Base-by-base conservation (phyloP, 805 yeast genomes). In the Metschnikowia picachoensis region DNA sequence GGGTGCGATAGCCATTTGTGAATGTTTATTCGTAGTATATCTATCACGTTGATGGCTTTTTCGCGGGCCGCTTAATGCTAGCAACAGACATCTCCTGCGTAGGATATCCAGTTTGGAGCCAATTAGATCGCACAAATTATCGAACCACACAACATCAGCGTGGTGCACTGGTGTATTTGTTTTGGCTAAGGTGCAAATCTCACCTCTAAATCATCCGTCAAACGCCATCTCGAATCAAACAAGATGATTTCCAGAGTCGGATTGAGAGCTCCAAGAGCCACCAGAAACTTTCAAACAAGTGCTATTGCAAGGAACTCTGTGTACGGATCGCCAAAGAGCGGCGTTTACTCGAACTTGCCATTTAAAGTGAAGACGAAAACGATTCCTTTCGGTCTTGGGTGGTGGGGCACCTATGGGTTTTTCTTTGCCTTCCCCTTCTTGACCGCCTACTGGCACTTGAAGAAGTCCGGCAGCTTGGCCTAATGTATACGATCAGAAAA, bases 361-460 rank as follows among this genome's bases (percentile, higher is more conserved):
- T 94, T 92, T 82, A 82, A 82, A 78, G 95, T 92, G 53, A 90
- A 89, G 79, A 77, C 83, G 80, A 90, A 96, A 79, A 86, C 82
- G 75, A 78, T 92, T 56, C 98, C 97, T 57, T 90, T 79, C 68
- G 87, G 83, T 57, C 73, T 89, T 43, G 77, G 85, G 56, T 95
- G 85, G 77, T 85, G 87, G 77, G 81, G 90, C 44, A 85, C 82
- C 73, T 76, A 85, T 56, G 64, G 64, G 15, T 55, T 50, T 37
- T 48, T 50, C 47, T 50, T 56, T 44, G 57, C 68, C 42, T 70
- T 72, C 69, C 97, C 98, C 64, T 85, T 88, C 76, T 74, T 85
- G 62, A 81, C 90, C 46, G 74, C 79, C 54, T 83, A 71, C 72
- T 87, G 83, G 75, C 94, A 88, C 78, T 73, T 88, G 76, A 86